Evolutionary conservation across 1,284 basidiomycete genomes (phyloP), one percentile per base, ranked within the genome.

Genomic region (Somion occarium): DNA sequence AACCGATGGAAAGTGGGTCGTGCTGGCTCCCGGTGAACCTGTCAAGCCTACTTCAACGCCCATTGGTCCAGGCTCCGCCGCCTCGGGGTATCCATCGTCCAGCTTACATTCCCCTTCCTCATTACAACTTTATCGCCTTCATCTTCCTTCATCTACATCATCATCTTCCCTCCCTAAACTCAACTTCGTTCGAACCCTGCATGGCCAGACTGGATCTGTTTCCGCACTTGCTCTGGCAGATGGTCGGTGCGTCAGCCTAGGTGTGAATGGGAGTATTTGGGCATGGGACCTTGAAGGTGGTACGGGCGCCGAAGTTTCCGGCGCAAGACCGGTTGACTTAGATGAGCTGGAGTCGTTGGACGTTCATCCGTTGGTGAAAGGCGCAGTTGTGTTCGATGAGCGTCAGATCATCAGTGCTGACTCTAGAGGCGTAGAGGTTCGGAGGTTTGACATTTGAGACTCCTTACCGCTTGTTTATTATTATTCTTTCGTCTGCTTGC

Each of bases 1-100:
- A 60, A 88, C 88, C 5, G 88, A 91, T 59, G 88, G 88, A 5
- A 89, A 88, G 69, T 91, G 87, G 84, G 80, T 91, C 44, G 82
- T 91, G 7, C 73, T 91, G 43, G 88, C 84, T 5, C 80, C 86
- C 4, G 80, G 73, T 1, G 74, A 80, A 5, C 25, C 30, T 15
- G n/a, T 18, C 18, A 11, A 12, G 20, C 50, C 48, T 23, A 47
- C 55, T 24, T 41, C 39, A 23, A 48, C 41, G 1, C 23, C 44
- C 4, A 22, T 50, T 0, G 26, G 48, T n/a, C 38, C 46, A 22
- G 42, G 50, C 19, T 42, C 46, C 3, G 18, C n/a, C 38, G 56
- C 60, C 20, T 52, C 58, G 13, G 49, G 52, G 5, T 44, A 54
- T 23, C 55, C 58, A n/a, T 68, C 69, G 48, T 63, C 72, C 9